Base-by-base conservation (phyloP, 805 yeast genomes). In the Kodamaea restingae region DNA sequence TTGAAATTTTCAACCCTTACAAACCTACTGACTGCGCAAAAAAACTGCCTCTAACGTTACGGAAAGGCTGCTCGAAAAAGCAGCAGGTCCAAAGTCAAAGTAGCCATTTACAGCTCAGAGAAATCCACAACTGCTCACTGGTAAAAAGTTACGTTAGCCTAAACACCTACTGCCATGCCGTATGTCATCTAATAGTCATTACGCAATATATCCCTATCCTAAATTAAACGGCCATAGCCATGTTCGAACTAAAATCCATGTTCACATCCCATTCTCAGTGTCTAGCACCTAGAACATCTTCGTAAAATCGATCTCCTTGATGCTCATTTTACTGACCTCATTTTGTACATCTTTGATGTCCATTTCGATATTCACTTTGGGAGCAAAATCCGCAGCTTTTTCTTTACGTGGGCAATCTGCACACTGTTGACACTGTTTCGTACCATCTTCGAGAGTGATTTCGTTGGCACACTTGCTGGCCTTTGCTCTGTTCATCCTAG, bases 351-450 rank as follows among this genome's bases (percentile, higher is more conserved):
- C 40, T 25, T 37, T 31, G 18, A 37, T 24, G 7, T 36, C 35
- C 17, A 29, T 42, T 30, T 46, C 47, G 4, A 46, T 39, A n/a
- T 22, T 25, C 24, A 47, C 37, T 31, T 36, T 41, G 21, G 49
- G 47, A 9, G 37, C 31, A 27, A 36, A 22, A 11, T 38, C 41
- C 15, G 36, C 33, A 14, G 32, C 21, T 10, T 29, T 18, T 15
- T 32, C 33, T 26, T 49, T 51, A 34, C 44, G 49, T 4, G 58
- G 57, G 43, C 67, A 61, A 36, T 62, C 56, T 5, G 58, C 46
- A 44, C 68, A 63, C 38, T 57, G 51, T 12, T 52, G 53, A 43
- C 68, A 63, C 14, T 41, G 45, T 12, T 45, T 53, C 15, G 53
- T 33, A 4, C 59, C 58, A 20, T 35, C 37, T 20, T 20, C 39